phyloP scores from a whole-genome alignment of 176 grass and related monocot species.

The Eleusine coracana region DNA sequence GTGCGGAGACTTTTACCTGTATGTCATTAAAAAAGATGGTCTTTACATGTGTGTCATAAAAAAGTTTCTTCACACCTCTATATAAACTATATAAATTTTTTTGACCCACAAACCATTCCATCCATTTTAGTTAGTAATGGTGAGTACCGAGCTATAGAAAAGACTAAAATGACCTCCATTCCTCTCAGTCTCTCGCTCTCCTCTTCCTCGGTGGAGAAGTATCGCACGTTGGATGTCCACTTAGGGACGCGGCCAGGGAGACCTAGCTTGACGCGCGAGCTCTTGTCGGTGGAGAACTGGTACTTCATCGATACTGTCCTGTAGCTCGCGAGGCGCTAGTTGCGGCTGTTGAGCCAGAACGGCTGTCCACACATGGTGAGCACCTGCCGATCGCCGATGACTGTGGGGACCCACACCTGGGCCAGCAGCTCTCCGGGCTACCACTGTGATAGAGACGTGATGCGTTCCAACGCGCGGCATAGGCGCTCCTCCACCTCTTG shows the following conservation, averaged over 20 bases:
- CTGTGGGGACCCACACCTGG: constrained; percentile 84
- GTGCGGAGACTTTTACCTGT: no score
- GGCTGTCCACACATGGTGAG: constrained; percentile 90
- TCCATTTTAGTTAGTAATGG: no score
- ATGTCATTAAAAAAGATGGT: no score
- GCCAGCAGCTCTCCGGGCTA: constrained; percentile 60
- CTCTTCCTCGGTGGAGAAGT: constrained; percentile 77
- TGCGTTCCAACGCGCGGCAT: constrained; percentile 56
- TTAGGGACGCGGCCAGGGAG: constrained; percentile 90
- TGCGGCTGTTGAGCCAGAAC: constrained; percentile 62
- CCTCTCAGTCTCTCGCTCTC: no score
- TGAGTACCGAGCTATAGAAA: no score
- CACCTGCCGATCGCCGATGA: constrained; percentile 68
- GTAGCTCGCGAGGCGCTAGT: constrained; percentile 66
- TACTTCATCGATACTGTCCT: constrained; percentile 62
- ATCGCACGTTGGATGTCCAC: constrained; percentile 93
- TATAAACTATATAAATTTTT: no score
- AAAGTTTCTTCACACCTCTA: no score
- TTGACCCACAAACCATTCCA: no score
- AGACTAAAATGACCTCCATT: no score
- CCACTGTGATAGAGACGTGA: constrained; percentile 56
- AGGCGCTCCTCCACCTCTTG: constrained; percentile 55
- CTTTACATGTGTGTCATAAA: no score
- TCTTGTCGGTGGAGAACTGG: constrained; percentile 86
- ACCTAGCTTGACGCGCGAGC: constrained; percentile 46